phyloP scores from a whole-genome alignment of 2,329 filamentous ascomycete genomes.

The Hypomyces perniciosus region DNA sequence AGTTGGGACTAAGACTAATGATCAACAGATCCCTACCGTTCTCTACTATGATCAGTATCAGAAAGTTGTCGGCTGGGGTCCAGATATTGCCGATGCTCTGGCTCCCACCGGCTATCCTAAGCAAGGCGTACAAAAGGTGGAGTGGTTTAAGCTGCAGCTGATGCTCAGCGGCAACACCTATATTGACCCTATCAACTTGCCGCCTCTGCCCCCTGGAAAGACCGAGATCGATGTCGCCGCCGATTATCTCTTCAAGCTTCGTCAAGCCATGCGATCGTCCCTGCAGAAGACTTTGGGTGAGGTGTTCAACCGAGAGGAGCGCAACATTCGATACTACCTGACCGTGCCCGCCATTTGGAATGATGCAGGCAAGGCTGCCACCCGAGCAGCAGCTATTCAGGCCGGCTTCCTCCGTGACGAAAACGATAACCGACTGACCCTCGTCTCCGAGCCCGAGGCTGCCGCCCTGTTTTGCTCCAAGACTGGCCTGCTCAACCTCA shows the following conservation, averaged over 20 bases:
- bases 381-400: conserved; percentile 90
- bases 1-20: neutral
- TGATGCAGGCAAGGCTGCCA: conserved; percentile 95
- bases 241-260: conserved; percentile 96
- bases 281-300: conserved; percentile 95
- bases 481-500: conserved; percentile 89
- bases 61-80: conserved; percentile 99
- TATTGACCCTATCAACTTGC: conserved; percentile 97
- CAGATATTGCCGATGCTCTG: conserved; percentile 93
- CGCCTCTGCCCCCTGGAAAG: conserved; percentile 93
- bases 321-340: conserved; percentile 95
- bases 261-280: conserved; percentile 92
- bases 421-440: conserved; percentile 91
- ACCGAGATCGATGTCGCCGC: conserved; percentile 99
- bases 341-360: conserved; percentile 99
- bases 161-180: conserved; percentile 99
- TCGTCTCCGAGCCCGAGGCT: conserved; percentile 94
- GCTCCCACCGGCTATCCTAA: conserved; percentile 97
- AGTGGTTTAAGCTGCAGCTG: conserved; percentile 99
- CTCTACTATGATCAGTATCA: conserved; percentile 99
- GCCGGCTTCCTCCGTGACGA: conserved; percentile 95
- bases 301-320: conserved; percentile 95
- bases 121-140: conserved; percentile 95
- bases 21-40: conserved; percentile 87
- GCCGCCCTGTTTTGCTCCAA: conserved; percentile 97